Evolutionary conservation across 768 basidiomycete genomes (phyloP), one percentile per base, ranked within the genome.

Genomic region (Cystofilobasidium capitatum): DNA sequence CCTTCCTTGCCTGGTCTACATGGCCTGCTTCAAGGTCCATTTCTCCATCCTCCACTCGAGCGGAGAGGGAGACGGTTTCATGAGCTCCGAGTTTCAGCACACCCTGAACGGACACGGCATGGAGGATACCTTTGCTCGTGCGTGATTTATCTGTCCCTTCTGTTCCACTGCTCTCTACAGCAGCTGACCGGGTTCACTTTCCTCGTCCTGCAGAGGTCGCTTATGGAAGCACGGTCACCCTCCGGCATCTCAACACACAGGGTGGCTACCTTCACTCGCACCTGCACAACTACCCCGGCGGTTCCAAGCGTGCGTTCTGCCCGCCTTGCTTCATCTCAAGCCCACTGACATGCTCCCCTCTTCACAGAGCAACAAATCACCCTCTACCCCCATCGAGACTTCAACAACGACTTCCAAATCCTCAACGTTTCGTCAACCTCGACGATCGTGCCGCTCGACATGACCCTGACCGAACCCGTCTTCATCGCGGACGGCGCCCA

Each of bases 211-310:
- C 71, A 87, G 96, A 99, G 74, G 82, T 98, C 58, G 88, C 85
- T 20, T 66, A 93, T 71, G 94, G 92, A 33, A 96, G 92, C 0
- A 79, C 81, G 49, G 79, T 99, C 44, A 81, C 88, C 2, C 81
- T 99, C 42, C 87, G 92, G 58, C 96, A 98, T 75, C 78, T 92
- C 55, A 91, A 98, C 75, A 99, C 96, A 0, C 94, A 99, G 77
- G 96, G 96, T 33, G 96, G 96, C n/a, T 99, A 98, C 76, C 80
- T 99, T 16, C 96, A 99, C 77, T 98, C 96, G 0, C 96, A 99
- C 77, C 68, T 83, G 0, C 91, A 94, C 74, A 84, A 83, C 61
- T 99, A 94, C 74, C 96, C 94, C 0, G 82, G 81, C 39, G 96
- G 96, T 31, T 91, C 88, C 74, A 83, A 88, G 77, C 96, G 93